Conservation (phyloP, 345 rosid species). For the Salix purpurea region DNA sequence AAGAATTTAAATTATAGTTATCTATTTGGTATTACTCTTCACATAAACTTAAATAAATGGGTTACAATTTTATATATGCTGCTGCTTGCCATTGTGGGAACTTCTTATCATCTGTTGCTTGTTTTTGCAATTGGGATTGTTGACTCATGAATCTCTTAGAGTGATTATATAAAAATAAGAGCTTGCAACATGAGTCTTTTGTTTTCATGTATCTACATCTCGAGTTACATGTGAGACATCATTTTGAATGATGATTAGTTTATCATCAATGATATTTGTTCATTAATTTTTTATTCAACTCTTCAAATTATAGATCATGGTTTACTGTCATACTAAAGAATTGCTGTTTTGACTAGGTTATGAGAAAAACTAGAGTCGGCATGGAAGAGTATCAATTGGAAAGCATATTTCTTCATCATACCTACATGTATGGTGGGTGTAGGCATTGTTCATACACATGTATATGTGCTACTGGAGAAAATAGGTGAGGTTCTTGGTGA, state of each 20-base stretch:
- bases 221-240: neutral
- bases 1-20: neutral
- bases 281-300: neutral
- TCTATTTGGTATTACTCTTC: neutral
- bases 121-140: neutral
- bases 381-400: slow-evolving; percentile 94
- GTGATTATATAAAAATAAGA: neutral
- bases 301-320: no score
- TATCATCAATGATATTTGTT: neutral
- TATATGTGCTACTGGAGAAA: slow-evolving; percentile 93
- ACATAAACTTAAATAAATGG: neutral
- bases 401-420: slow-evolving; percentile 91
- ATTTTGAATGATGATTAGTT: neutral
- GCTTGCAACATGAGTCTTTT: neutral
- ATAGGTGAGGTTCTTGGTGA: slow-evolving; percentile 44
- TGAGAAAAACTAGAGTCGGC: slow-evolving; percentile 57
- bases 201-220: neutral
- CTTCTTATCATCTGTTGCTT: neutral
- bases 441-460: slow-evolving; percentile 95
- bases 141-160: neutral
- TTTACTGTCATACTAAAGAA: neutral
- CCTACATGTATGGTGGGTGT: slow-evolving; percentile 90
- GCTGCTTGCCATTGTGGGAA: neutral
- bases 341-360: slow-evolving; percentile 45
- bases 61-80: neutral